These are phyloP conservation scores for Yamadazyma jaroonii DNA, from an alignment of 1,139 yeast species.

Conservation along the genomic window DNA sequence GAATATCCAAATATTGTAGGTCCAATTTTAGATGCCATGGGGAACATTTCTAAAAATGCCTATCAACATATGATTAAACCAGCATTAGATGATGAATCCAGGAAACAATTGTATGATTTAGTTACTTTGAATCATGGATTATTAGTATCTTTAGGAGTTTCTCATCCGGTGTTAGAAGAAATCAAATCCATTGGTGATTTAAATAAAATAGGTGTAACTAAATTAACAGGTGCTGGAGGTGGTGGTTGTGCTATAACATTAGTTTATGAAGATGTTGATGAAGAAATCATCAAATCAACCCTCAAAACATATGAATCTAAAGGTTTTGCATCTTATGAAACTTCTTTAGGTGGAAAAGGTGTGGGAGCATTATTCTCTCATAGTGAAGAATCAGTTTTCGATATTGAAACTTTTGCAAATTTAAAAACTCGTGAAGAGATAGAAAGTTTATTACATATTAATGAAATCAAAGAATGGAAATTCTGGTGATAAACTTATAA, in stretches of 20 bases:
- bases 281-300: slow-evolving; percentile 27
- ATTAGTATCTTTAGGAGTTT: slow-evolving; percentile 82
- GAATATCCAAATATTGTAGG: slow-evolving; percentile 54
- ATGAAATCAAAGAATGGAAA: slow-evolving; percentile 47
- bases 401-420: slow-evolving; percentile 34
- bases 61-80: slow-evolving; percentile 57
- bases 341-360: slow-evolving; percentile 87
- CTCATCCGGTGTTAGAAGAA: slow-evolving; percentile 83
- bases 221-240: slow-evolving; percentile 98
- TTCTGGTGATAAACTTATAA: slow-evolving; percentile 45
- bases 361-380: slow-evolving; percentile 52
- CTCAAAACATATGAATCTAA: slow-evolving; percentile 36
- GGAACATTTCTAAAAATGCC: slow-evolving; percentile 64
- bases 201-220: slow-evolving; percentile 75
- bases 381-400: slow-evolving; percentile 19
- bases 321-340: slow-evolving; percentile 77
- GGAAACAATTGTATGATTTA: slow-evolving; percentile 54
- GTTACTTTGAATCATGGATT: slow-evolving; percentile 88
- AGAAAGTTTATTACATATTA: slow-evolving; percentile 45
- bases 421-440: slow-evolving; percentile 44
- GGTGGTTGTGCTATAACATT: slow-evolving; percentile 98
- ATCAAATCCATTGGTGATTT: slow-evolving; percentile 64
- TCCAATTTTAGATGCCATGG: slow-evolving; percentile 71
- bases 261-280: slow-evolving; percentile 49
- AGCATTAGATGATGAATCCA: slow-evolving; percentile 43